Evolutionary conservation across 1,284 basidiomycete genomes (phyloP), one percentile per base, ranked within the genome.

Genomic region (Crepidotus sp.): DNA sequence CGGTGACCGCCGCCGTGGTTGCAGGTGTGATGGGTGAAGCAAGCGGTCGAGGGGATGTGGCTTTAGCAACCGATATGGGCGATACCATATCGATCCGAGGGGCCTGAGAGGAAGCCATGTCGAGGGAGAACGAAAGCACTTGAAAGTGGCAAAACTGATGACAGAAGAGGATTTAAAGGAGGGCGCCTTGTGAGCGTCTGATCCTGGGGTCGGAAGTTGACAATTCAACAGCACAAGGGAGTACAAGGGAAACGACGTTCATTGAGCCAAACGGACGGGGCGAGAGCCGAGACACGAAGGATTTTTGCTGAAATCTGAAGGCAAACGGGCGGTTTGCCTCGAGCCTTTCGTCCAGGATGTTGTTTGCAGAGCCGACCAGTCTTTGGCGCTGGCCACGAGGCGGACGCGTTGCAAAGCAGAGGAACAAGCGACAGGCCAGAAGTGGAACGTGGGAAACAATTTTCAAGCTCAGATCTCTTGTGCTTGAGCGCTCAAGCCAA

Each of bases 1-100:
- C 50, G 32, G 50, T 52, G 11, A 52, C 50, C 6, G 37, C 45
- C 35, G 47, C 47, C 6, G 48, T 49, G 18, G 48, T 45, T 32
- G 22, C 49, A 33, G 50, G 50, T n/a, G 50, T 49, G 14, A 46
- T 44, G 3, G 44, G 44, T 1, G 46, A 45, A 25, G 24, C 24
- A 29, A 42, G 15, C 24, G 36, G 40, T 41, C 36, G 39, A 27
- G 26, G 3, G n/a, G 42, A 36, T n/a, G 35, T 24, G 42, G 46
- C 17, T 24, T 32, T 42, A 22, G n/a, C 22, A 27, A 31, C 41
- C 29, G 45, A 37, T 32, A n/a, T 26, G 15, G 46, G 36, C 17
- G 30, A 41, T 33, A 30, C 27, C 25, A 43, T 21, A 33, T 45
- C 38, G 42, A 48, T 22, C 10, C 49, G 40, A 29, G 31, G 18